Evolutionary conservation across 768 basidiomycete genomes (phyloP), one percentile per base, ranked within the genome.

Genomic region (Mycena alexandri): DNA sequence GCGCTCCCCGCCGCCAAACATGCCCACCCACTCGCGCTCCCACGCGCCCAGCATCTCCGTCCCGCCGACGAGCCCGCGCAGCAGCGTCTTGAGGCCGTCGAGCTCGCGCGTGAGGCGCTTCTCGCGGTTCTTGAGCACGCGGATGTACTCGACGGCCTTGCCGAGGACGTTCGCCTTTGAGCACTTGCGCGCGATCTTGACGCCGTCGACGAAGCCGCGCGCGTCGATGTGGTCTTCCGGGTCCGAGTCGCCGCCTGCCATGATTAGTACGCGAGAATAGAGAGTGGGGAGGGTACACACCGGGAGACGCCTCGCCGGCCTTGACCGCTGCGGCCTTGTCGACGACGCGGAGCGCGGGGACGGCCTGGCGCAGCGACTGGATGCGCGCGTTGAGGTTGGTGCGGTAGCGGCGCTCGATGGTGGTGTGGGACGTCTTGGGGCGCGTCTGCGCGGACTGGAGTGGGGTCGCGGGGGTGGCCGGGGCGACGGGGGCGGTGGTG

Each of bases 131-230:
- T 96, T 96, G 43, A 96, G 76, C 6, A 95, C 94, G 11, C 91
- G 90, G 66, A 96, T 96, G 75, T 96, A 96, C 77, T 96, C 95
- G 12, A 93, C 92, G 0, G 94, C 94, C 69, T 96, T 96, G 41
- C 92, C 93, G 12, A 96, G 85, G 7, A 96, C 93, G 63, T 93
- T 94, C 3, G 94, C 94, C 75, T 96, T 96, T 79, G 91, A 93
- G 77, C 93, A 93, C 79, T 95, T 96, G 65, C 94, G 85, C 10
- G 95, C 95, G 12, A 95, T 91, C 76, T 92, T 93, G 75, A 96
- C 93, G n/a, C 95, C 95, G 72, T 96, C 95, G 3, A 95, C 91
- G 71, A 91, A 95, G 4, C 95, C 95, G 5, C 93, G 86, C 42
- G 90, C 89, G 67, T 95, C 93, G n/a, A 93, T 87, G 2, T 87